phyloP scores from a whole-genome alignment of 1,284 basidiomycete species.

The Sporisorium reilianum region DNA sequence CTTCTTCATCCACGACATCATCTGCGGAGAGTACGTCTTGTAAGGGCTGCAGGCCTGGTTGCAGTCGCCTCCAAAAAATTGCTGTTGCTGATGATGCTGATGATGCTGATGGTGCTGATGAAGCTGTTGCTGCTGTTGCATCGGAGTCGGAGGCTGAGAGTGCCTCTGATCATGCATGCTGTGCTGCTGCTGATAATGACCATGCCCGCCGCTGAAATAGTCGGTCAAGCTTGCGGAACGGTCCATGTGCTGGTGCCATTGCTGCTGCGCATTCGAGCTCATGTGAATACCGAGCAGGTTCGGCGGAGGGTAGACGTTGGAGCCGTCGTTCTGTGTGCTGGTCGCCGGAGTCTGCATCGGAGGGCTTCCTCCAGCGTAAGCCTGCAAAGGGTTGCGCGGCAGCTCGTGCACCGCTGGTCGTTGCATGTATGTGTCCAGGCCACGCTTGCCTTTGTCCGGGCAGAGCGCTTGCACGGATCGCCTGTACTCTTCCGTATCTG shows the following conservation, averaged over 20 bases:
- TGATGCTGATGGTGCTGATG: slow-evolving; percentile 1
- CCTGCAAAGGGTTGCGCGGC: slow-evolving; percentile 22
- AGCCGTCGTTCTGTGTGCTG: neutral
- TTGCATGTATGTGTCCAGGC: slow-evolving; percentile 8
- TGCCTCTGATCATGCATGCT: slow-evolving; percentile 1
- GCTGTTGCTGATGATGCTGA: slow-evolving; percentile 1
- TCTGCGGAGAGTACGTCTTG: slow-evolving; percentile 21
- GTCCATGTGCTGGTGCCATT: slow-evolving; percentile 19
- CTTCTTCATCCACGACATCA: slow-evolving; percentile 4
- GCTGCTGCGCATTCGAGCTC: slow-evolving; percentile 5
- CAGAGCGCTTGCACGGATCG: slow-evolving; percentile 36
- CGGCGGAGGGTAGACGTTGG: neutral
- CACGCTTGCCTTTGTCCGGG: slow-evolving; percentile 26
- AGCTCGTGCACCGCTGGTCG: slow-evolving; percentile 12
- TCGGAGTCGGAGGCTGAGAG: neutral
- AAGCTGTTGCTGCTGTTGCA: slow-evolving; percentile 9
- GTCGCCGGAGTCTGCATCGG: neutral
- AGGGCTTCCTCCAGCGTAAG: slow-evolving; percentile 9
- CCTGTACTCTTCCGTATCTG: slow-evolving; percentile 39
- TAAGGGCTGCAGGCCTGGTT: slow-evolving; percentile 15
- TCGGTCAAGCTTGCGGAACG: neutral
- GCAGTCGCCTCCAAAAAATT: neutral
- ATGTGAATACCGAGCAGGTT: slow-evolving; percentile 34
- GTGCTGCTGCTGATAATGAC: slow-evolving; percentile 3
- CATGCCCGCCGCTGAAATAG: neutral